phyloP scores from a whole-genome alignment of 139 green algal species.

The Raphidocelis subcapitata region DNA sequence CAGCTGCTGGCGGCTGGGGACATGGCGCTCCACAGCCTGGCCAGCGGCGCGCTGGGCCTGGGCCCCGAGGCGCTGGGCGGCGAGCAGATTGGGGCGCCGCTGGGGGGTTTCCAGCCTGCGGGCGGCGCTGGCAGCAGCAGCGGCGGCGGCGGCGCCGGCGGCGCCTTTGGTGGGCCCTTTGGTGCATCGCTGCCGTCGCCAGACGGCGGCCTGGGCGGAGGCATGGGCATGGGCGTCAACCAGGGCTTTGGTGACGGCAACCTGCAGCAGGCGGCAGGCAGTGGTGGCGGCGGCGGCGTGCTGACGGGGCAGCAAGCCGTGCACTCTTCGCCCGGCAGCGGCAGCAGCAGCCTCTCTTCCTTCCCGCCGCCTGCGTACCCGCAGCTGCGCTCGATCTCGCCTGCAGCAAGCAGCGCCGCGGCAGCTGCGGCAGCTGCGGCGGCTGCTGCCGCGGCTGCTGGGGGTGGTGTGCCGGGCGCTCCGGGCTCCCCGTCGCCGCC shows the following conservation, averaged over 20 bases:
- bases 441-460: neutral
- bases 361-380: neutral
- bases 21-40: too few relatives aligned
- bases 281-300: neutral
- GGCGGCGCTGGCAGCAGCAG: neutral
- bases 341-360: conserved; percentile 18
- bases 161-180: neutral
- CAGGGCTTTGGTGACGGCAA: neutral
- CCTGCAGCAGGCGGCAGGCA: too few relatives aligned
- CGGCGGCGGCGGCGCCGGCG: neutral
- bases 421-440: neutral
- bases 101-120: too few relatives aligned
- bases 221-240: neutral
- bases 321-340: conserved; percentile 15
- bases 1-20: too few relatives aligned
- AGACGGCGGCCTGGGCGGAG: neutral
- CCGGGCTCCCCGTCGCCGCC: conserved; percentile 4
- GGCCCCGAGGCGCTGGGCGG: too few relatives aligned
- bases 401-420: conserved; percentile 4
- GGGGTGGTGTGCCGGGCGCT: neutral
- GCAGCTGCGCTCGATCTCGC: conserved; percentile 23
- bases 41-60: too few relatives aligned
- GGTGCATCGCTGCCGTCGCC: neutral
- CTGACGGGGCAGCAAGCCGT: neutral
- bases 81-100: too few relatives aligned